Conservation (phyloP, 192 early-diverging fungal species). For the Geosiphon pyriformis region DNA sequence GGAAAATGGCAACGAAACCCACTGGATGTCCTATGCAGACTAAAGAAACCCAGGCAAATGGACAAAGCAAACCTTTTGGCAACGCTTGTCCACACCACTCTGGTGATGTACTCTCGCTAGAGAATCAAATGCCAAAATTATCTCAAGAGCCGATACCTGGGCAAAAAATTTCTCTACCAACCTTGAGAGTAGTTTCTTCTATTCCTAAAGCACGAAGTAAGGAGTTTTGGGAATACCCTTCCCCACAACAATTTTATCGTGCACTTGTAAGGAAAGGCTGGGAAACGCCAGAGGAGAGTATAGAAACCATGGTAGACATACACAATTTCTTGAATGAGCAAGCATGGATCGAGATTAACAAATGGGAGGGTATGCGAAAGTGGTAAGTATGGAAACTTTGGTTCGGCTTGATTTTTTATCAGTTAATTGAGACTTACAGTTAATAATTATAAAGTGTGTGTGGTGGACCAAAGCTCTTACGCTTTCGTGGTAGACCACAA, state of each 20-base stretch:
- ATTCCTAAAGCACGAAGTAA: constrained; percentile 64
- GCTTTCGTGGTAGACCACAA: constrained; percentile 81
- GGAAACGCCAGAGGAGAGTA: constrained; percentile 76
- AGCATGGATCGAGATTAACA: constrained; percentile 89
- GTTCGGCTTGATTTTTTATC: background rate
- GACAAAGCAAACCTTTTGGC: background rate
- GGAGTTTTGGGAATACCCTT: constrained; percentile 81
- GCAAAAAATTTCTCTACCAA: constrained; percentile 70
- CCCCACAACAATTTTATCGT: constrained; percentile 87
- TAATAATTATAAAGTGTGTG: constrained; percentile 39
- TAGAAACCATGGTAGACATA: constrained; percentile 93
- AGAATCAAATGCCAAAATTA: constrained; percentile 90
- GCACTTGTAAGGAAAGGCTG: constrained; percentile 80
- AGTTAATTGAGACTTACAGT: too few species aligned
- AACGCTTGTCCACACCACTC: constrained; percentile 14
- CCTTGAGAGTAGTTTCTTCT: constrained; percentile 71
- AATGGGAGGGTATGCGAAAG: constrained; percentile 76
- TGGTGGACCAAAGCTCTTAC: constrained; percentile 59
- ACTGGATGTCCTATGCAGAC: constrained; percentile 17
- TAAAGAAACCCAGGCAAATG: background rate
- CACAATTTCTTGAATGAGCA: constrained; percentile 98
- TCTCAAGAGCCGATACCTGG: constrained; percentile 59
- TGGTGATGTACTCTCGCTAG: constrained; percentile 59
- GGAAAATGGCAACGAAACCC: background rate
- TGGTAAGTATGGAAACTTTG: constrained; percentile 35